Base-by-base conservation (phyloP, 805 yeast genomes). In the Scheffersomyces amazonensis region DNA sequence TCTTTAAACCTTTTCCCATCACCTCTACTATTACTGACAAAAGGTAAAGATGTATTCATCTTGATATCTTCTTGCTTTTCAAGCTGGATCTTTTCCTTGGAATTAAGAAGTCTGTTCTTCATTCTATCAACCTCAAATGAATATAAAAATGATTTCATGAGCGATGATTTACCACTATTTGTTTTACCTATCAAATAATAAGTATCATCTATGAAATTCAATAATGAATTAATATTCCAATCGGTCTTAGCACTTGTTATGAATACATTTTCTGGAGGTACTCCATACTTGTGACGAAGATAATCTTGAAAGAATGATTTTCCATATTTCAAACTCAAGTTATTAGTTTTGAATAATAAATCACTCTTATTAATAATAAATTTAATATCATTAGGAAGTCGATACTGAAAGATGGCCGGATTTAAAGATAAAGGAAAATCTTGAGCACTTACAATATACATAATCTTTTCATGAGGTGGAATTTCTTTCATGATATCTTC, bases 341-440 rank as follows among this genome's bases (percentile, higher is more conserved):
- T 54, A 42, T 58, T 53, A 15, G 50, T 59, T 31, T 58, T 50
- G 38, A 69, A 70, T 2, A 77, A 39, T 35, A 75, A 51, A 47
- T 79, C 83, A 13, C 58, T 42, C 40, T 72, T 72, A 20, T 68
- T 73, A 13, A 75, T 52, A 2, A 73, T 56, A 36, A 69, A 71
- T 32, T 60, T 60, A 17, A 75, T 48, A 5, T 64, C 58, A n/a
- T 48, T 39, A 0, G 70, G 60, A 3, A 62, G 47, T 21, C 71
- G 48, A 31, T 54, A 56, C 27, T 64, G 50, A 18, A 66, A 50
- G 7, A 76, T 58, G 2, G 52, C 46, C 6, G 52, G 48, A 40
- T 72, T 62, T 2, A 81, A 50, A 5, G 81, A 71, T 29, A 83
- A 61, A 1, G 96, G 96, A 52, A 87, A 86, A 47, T 87, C 95